phyloP scores from a whole-genome alignment of 1,284 basidiomycete species.

The Boletus mariae region DNA sequence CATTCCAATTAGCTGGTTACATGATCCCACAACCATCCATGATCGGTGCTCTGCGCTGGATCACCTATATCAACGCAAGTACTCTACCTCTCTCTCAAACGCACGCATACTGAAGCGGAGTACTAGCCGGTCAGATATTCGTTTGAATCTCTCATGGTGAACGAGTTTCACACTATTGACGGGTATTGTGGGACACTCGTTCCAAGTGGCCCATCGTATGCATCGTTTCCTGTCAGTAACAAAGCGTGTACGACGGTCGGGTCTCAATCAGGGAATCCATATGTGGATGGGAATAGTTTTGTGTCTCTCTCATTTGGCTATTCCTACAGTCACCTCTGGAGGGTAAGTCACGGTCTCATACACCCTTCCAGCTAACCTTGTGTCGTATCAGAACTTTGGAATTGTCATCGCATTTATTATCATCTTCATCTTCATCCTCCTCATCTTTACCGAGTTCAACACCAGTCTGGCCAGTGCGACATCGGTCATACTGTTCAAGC shows the following conservation, averaged over 20 bases:
- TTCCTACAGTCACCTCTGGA: constrained; percentile 61
- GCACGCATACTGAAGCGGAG: background rate
- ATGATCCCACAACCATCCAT: constrained; percentile 52
- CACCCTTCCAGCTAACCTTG: constrained; percentile 6
- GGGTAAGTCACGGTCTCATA: constrained; percentile 39
- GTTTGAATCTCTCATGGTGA: constrained; percentile 51
- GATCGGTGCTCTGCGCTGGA: constrained; percentile 63
- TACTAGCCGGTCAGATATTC: constrained; percentile 47
- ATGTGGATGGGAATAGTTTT: constrained; percentile 20
- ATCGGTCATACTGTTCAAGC: constrained; percentile 43
- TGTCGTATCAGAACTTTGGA: constrained; percentile 46
- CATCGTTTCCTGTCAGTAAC: constrained; percentile 46
- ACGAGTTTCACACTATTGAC: constrained; percentile 52
- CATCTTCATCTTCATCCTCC: constrained; percentile 44
- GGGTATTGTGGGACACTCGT: constrained; percentile 41
- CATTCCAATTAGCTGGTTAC: constrained; percentile 33
- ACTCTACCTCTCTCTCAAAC: background rate
- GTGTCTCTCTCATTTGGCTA: constrained; percentile 64
- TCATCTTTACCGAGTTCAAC: constrained; percentile 50
- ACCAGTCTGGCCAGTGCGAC: constrained; percentile 32
- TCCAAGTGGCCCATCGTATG: constrained; percentile 52
- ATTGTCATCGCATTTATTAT: constrained; percentile 51
- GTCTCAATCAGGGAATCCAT: constrained; percentile 21
- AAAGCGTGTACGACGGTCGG: constrained; percentile 58
- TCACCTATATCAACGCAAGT: constrained; percentile 58